Evolutionary conservation across 257 asterid species (phyloP).

Genomic region (Plantago elongata): DNA sequence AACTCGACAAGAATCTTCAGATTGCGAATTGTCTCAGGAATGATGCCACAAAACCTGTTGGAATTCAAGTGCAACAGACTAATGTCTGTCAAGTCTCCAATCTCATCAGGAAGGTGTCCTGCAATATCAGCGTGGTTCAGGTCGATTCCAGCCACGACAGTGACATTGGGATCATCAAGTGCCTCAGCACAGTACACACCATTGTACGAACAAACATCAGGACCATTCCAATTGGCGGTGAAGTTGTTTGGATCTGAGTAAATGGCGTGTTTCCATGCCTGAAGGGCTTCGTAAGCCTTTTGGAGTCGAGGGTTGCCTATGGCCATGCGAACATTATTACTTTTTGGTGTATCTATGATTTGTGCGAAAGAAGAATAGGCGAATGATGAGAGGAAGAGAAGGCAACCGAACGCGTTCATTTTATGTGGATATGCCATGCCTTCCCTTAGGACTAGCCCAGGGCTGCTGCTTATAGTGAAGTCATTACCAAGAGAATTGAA

Average conservation of each 20-base stretch:
- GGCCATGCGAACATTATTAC: not conserved
- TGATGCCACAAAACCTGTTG: slow-evolving; percentile 77
- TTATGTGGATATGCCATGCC: slow-evolving; percentile 38
- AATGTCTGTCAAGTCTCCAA: slow-evolving; percentile 57
- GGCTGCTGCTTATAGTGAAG: slow-evolving; percentile 50
- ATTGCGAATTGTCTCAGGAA: slow-evolving; percentile 46
- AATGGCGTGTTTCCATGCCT: slow-evolving; percentile 66
- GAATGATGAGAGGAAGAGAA: slow-evolving; percentile 26
- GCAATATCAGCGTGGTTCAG: slow-evolving; percentile 79
- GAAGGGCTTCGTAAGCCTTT: slow-evolving; percentile 59
- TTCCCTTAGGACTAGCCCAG: slow-evolving; percentile 56
- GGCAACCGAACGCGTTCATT: slow-evolving; percentile 51
- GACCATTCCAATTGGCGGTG: slow-evolving; percentile 72
- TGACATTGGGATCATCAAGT: slow-evolving; percentile 39
- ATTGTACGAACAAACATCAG: slow-evolving; percentile 56
- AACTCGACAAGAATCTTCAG: slow-evolving; percentile 50
- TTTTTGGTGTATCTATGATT: slow-evolving; percentile 16
- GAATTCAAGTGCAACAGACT: slow-evolving; percentile 75
- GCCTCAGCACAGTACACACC: slow-evolving; percentile 69
- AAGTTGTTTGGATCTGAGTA: slow-evolving; percentile 73
- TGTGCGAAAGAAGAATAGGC: slow-evolving; percentile 17
- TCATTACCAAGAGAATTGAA: not conserved
- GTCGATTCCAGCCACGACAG: slow-evolving; percentile 83
- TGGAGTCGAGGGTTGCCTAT: slow-evolving; percentile 44
- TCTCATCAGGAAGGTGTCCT: slow-evolving; percentile 75